phyloP scores from a whole-genome alignment of 2,329 filamentous ascomycete genomes.

The Colletotrichum lupini region DNA sequence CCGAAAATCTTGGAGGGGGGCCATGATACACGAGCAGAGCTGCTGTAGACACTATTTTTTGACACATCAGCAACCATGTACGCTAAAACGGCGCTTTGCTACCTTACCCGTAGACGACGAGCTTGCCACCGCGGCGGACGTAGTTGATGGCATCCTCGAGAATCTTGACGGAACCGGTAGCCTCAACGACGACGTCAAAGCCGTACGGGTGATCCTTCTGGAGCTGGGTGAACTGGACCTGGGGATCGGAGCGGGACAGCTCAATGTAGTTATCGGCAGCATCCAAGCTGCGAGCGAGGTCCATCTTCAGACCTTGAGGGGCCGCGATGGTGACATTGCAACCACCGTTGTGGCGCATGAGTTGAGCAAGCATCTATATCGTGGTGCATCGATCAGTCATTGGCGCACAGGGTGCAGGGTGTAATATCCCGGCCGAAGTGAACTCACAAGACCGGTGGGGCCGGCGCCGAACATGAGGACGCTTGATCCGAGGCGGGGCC shows the following conservation, averaged over 20 bases:
- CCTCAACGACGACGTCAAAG: slow-evolving; percentile 75
- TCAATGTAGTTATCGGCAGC: slow-evolving; percentile 66
- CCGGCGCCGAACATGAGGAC: slow-evolving; percentile 75
- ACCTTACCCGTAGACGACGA: slow-evolving; percentile 71
- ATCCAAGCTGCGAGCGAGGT: slow-evolving; percentile 69
- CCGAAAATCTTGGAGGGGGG: slow-evolving; percentile 78
- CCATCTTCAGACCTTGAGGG: slow-evolving; percentile 76
- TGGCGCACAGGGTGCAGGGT: neutral
- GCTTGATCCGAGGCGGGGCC: slow-evolving; percentile 71
- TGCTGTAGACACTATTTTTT: slow-evolving; percentile 67
- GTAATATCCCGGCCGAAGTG: neutral
- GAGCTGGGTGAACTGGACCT: slow-evolving; percentile 70
- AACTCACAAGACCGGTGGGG: slow-evolving; percentile 69
- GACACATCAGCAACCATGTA: neutral
- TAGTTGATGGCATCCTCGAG: slow-evolving; percentile 79
- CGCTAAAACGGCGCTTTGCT: too few relatives aligned
- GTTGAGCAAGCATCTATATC: slow-evolving; percentile 64
- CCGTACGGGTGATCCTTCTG: slow-evolving; percentile 75
- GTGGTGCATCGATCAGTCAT: neutral
- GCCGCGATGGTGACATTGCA: slow-evolving; percentile 78
- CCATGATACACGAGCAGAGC: slow-evolving; percentile 72
- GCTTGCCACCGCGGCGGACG: slow-evolving; percentile 76
- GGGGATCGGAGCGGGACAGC: slow-evolving; percentile 64
- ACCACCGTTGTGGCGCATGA: slow-evolving; percentile 73
- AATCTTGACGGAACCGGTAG: slow-evolving; percentile 75